Evolutionary conservation across 306 rosid genomes (phyloP), one percentile per base, ranked within the genome.

Genomic region (Cicer bijugum): DNA sequence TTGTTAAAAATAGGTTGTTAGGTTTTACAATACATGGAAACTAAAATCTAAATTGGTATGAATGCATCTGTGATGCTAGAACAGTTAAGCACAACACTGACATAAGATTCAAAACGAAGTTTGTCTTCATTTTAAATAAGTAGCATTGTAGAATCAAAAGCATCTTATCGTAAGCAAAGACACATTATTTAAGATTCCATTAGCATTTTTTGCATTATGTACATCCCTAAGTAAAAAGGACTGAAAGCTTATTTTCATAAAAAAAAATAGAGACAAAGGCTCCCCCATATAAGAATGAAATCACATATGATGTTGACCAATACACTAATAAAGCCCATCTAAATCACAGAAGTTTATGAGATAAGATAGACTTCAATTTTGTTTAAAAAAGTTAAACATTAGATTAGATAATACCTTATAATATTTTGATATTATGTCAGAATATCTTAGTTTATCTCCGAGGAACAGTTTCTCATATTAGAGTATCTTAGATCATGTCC

Each of bases 81-180:
- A 60, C 57, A 59, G 69, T 61, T 65, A 5, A 67, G 67, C 35
- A 72, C 20, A 46, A 65, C 55, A 52, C 16, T 57, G 19, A 46
- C 53, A 52, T 33, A 72, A 20, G 65, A 76, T 56, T 65, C 46
- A 58, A 64, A 72, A 44, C 7, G 59, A 38, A 75, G 38, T 16
- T 67, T 48, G 75, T 28, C 71, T 47, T 70, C 47, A 67, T 76
- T 76, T 76, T 6, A 64, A 60, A 61, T 78, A 78, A 51, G 35
- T 28, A 42, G 74, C 38, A 40, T 53, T 17, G 16, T 23, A 45
- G 58, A 61, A 69, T 35, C 44, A 61, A 50, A 76, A 71, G 9
- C 39, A 76, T 46, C 65, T 75, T 20, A 46, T 55, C 17, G 0
- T 70, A 64, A 71, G 71, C 72, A 65, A 61, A 43, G 77, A 20